Evolutionary conservation across 257 asterid species (phyloP).

Genomic region (Ajuga chamaepitys): DNA sequence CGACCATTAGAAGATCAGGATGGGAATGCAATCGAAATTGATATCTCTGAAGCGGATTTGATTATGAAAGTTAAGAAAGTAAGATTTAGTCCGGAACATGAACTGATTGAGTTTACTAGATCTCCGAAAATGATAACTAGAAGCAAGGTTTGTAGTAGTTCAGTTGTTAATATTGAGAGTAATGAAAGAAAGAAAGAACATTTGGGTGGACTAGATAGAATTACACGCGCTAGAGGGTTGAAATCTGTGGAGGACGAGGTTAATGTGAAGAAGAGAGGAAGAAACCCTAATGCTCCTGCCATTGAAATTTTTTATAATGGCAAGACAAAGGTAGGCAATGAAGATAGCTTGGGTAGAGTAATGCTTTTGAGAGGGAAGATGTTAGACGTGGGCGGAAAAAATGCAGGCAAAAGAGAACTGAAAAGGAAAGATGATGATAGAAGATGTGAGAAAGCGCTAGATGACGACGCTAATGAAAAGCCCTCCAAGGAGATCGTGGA

Average conservation of each 20-base stretch:
- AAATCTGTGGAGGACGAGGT: constrained; percentile 1
- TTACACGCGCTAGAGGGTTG: constrained; percentile 17
- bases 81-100: constrained; percentile 49
- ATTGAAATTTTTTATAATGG: constrained; percentile 7
- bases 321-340: constrained; percentile 5
- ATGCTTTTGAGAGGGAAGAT: constrained; percentile 9
- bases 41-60: constrained; percentile 5
- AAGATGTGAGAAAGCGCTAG: background rate
- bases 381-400: background rate
- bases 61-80: constrained; percentile 40
- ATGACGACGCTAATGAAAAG: background rate
- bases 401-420: constrained; percentile 8
- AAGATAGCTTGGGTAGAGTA: constrained; percentile 2
- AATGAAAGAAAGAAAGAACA: constrained; percentile 3
- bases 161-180: constrained; percentile 17
- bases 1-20: constrained; percentile 19
- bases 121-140: constrained; percentile 5
- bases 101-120: constrained; percentile 43
- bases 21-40: constrained; percentile 28
- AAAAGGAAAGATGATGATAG: background rate
- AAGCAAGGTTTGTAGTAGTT: constrained; percentile 5
- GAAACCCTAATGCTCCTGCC: constrained; percentile 1
- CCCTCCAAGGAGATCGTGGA: constrained; percentile 19
- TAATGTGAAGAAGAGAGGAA: constrained; percentile 19
- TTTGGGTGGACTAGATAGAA: constrained; percentile 15